A percentile compares a stretch with the other conserved stretches of the same genome.
Conservation (phyloP, 1,284 basidiomycete genomes). For the Chiua sp. region DNA sequence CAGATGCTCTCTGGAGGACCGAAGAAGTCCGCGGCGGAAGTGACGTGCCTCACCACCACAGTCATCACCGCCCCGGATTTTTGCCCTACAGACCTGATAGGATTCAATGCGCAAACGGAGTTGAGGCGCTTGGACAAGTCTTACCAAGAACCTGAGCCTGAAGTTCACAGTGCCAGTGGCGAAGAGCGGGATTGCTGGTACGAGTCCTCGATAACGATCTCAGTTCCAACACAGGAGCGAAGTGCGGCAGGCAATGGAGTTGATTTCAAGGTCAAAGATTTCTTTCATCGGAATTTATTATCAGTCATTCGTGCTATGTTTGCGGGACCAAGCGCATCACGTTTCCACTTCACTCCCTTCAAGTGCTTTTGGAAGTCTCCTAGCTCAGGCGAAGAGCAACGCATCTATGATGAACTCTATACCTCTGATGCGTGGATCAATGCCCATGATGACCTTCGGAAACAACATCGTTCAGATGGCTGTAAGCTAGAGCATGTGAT, state of each 20-base stretch:
- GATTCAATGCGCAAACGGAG: background rate
- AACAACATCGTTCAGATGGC: constrained; percentile 9
- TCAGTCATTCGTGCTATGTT: background rate
- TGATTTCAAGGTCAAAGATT: background rate
- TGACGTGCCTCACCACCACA: background rate
- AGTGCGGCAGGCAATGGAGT: background rate
- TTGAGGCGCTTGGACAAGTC: background rate
- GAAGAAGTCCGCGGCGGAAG: background rate
- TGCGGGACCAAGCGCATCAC: background rate
- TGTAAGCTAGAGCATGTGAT: constrained; percentile 31
- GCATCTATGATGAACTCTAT: constrained; percentile 15
- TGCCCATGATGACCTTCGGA: constrained; percentile 28
- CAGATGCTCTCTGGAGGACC: constrained; percentile 2
- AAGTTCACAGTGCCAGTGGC: background rate
- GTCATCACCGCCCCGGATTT: background rate
- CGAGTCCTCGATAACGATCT: background rate
- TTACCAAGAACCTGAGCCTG: background rate
- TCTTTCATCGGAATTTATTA: background rate
- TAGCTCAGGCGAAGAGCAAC: background rate
- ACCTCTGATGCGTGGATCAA: constrained; percentile 11
- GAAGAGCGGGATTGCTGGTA: constrained; percentile 6
- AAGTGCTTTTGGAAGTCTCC: constrained; percentile 4
- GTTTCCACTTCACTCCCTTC: constrained; percentile 1
- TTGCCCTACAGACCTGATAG: background rate
- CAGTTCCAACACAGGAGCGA: background rate